A percentile compares a stretch with the other conserved stretches of the same genome.
phyloP scores from a whole-genome alignment of 2,329 filamentous ascomycete species.

The Cadophora gregata region DNA sequence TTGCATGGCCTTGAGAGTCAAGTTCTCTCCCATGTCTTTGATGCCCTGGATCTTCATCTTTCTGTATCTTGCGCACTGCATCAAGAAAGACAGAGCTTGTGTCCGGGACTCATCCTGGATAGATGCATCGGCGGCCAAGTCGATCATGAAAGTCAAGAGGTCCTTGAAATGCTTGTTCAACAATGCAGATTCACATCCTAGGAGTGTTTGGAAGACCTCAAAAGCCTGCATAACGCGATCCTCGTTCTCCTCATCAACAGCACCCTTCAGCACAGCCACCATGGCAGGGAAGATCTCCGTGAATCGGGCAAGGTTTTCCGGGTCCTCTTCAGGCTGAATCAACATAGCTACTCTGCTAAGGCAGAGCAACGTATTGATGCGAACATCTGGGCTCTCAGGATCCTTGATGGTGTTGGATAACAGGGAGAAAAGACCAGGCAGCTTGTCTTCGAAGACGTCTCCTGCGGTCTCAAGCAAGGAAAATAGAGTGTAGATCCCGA shows the following conservation, averaged over 20 bases:
- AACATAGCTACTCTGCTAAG: constrained; percentile 88
- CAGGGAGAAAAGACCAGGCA: constrained; percentile 78
- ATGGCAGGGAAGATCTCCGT: constrained; percentile 84
- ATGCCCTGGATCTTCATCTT: constrained; percentile 95
- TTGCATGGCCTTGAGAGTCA: constrained; percentile 86
- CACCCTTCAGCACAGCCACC: constrained; percentile 86
- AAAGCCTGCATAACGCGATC: constrained; percentile 90
- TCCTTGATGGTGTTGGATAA: constrained; percentile 90
- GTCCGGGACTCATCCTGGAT: constrained; percentile 85
- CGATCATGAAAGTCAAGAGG: constrained; percentile 91
- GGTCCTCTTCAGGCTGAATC: constrained; percentile 85
- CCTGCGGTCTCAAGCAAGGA: constrained; percentile 89
- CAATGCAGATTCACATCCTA: constrained; percentile 86
- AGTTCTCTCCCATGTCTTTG: constrained; percentile 79
- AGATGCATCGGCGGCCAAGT: constrained; percentile 77
- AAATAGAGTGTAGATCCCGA: constrained; percentile 91
- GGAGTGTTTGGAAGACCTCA: constrained; percentile 94
- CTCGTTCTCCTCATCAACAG: constrained; percentile 80
- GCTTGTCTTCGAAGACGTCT: constrained; percentile 81
- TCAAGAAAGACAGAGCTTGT: constrained; percentile 91
- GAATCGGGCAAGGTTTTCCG: constrained; percentile 73
- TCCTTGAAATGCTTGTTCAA: constrained; percentile 87
- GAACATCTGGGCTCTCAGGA: constrained; percentile 87
- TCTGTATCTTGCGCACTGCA: constrained; percentile 89
- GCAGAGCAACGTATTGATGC: constrained; percentile 92